Evolutionary conservation across 257 asterid species (phyloP), one percentile per base, ranked within the genome.

Genomic region (Nicotiana obtusifolia): DNA sequence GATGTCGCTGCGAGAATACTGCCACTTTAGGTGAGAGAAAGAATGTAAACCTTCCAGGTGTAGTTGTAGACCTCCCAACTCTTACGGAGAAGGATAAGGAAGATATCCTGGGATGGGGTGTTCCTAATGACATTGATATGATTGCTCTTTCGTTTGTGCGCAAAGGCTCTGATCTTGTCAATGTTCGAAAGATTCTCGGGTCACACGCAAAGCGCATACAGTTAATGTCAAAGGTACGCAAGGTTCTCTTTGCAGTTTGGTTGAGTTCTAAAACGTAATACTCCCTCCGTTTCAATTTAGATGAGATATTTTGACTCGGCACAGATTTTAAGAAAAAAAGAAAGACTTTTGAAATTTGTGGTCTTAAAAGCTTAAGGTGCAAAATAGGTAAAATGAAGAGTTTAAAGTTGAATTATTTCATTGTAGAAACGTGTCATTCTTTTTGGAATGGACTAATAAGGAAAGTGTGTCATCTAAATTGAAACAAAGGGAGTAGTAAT

Each of bases 121-220:
- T 93, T 78, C 97, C 97, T 14, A 93, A 93, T 64, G 84, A 90
- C 10, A 91, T 93, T 79, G 97, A 93, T 82, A 93, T 93, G 93
- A 93, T 93, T 85, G 97, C 97, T 76, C 93, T 93, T 53, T 93
- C 97, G 7, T 93, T 93, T 24, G 97, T 93, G 59, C 94, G 97
- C 10, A 93, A 93, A 84, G 97, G 97, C 14, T 93, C 97, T 20
- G 97, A 93, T 87, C 94, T 93, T 26, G 93, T 93, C 56, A 89
- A 92, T 71, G 97, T 93, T 67, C 86, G 97, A 19, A 93, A 89
- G 89, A 87, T 91, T 75, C 95, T 93, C 4, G 97, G 97, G 4
- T 86, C 90, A 78, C 93, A 90, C 84, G 92, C 97, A 65, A 93
- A 87, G 80, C 89, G 84, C 33, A 93, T 93, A 69, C 93, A 86